Conservation (phyloP, 306 rosid genomes). For the Senna tora region DNA sequence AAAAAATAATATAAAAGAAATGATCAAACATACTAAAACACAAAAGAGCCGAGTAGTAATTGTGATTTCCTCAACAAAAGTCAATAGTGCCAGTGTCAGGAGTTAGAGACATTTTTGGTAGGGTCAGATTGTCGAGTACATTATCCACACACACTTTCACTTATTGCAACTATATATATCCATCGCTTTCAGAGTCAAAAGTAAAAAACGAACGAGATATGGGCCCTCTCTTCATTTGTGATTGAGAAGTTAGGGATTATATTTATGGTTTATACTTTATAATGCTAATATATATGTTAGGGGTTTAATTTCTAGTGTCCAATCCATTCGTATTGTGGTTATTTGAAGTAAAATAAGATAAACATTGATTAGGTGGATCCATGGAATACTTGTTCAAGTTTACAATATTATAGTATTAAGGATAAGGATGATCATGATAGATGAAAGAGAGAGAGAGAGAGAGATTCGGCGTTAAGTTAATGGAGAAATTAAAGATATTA, state of each 20-base stretch:
- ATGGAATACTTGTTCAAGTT: not conserved
- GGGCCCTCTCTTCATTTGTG: conserved; percentile 10
- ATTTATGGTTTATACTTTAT: too few species aligned
- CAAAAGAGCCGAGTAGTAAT: too few species aligned
- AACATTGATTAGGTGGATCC: not conserved
- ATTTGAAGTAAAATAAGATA: conserved; percentile 33
- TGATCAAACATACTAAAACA: too few species aligned
- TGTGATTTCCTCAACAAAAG: too few species aligned
- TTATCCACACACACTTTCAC: not conserved
- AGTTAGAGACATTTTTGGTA: not conserved
- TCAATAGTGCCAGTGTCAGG: conserved; percentile 20
- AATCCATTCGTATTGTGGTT: not conserved
- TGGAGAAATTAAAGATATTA: conserved; percentile 14
- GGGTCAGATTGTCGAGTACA: not conserved
- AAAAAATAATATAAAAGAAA: too few species aligned
- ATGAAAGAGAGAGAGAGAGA: conserved; percentile 1
- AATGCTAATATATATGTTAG: too few species aligned
- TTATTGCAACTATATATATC: not conserved
- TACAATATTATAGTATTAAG: conserved; percentile 33
- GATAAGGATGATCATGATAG: conserved; percentile 57
- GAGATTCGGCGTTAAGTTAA: conserved; percentile 26
- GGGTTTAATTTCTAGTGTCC: not conserved
- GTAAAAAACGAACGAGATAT: not conserved
- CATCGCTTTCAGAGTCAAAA: conserved; percentile 15
- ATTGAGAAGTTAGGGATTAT: not conserved